These are phyloP conservation scores for Gynandropsis gynandra DNA, from an alignment of 345 rosid genomes.

Conservation along the genomic window DNA sequence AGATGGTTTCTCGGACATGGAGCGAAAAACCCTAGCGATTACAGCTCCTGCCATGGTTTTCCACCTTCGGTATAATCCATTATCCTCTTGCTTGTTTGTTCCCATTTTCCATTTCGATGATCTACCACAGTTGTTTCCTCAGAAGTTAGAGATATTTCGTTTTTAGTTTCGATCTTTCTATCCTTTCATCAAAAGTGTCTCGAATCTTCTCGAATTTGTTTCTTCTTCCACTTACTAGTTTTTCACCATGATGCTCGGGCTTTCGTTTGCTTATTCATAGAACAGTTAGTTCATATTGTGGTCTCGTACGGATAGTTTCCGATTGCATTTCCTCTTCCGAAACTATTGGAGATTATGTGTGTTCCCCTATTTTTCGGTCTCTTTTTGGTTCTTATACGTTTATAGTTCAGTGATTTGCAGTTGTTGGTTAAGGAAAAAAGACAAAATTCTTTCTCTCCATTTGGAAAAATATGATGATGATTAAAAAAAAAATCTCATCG, in stretches of 20 bases:
- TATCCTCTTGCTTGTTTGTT: background rate
- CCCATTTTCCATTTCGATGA: slow-evolving; percentile 16
- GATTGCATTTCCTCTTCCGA: slow-evolving; percentile 7
- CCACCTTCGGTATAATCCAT: slow-evolving; percentile 34
- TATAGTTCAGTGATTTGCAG: background rate
- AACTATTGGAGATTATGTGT: slow-evolving; percentile 2
- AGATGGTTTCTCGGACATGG: slow-evolving; percentile 42
- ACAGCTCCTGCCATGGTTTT: slow-evolving; percentile 26
- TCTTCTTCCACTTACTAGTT: slow-evolving; percentile 11
- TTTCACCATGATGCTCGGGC: too few species aligned
- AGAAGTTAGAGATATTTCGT: slow-evolving; percentile 8
- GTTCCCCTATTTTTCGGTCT: background rate
- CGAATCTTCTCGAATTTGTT: too few species aligned
- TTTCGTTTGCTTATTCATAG: slow-evolving; percentile 10
- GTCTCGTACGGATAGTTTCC: slow-evolving; percentile 20
- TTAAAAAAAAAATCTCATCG: background rate
- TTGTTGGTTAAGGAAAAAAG: too few species aligned
- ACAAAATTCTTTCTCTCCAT: too few species aligned
- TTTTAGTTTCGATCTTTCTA: too few species aligned
- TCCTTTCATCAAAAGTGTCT: too few species aligned
- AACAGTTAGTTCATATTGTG: slow-evolving; percentile 2
- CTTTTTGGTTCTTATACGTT: slow-evolving; percentile 9
- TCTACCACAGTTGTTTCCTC: background rate
- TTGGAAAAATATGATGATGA: too few species aligned
- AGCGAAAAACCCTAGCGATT: slow-evolving; percentile 36